Base-by-base conservation (phyloP, 176 grass and related monocot species). In the Zea luxurians region DNA sequence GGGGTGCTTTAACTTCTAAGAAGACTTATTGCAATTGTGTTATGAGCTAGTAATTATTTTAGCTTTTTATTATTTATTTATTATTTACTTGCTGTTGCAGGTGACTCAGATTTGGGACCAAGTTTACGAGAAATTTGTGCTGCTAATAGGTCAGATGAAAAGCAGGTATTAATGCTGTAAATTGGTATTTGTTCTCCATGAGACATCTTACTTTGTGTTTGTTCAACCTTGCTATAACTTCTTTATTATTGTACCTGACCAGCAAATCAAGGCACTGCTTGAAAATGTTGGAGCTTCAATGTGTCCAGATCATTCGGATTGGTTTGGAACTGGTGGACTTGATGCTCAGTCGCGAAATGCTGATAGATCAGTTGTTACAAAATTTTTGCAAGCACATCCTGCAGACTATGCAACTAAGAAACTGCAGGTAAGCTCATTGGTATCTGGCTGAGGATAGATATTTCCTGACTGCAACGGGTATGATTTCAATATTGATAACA, bases 211-310 rank as follows among this genome's bases (percentile, higher is more conserved):
- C 45, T 66, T 43, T 85, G 41, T 62, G 15, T 82, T 75, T 16
- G 18, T 53, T 68, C 49, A 70, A 65, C 7, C 36, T 59, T 82
- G 37, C 1, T 65, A 8, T 83, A 74, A 81, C 47, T 27, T 75
- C 21, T 78, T 54, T 65, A 57, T 80, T 68, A 66, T 38, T 83
- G 68, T 38, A 67, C 36, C 21, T 90, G 43, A 77, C n/a, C 55
- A 94, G 96, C 96, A 98, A 98, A 92, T 98, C 74, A 90, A 92
- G 88, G 89, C 89, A 64, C 89, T 98, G 80, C 72, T 98, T 80
- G 83, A 94, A 80, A 86, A 80, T 77, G 96, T 94, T 86, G 96
- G 96, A 55, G 72, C 89, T 87, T 94, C 96, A 61, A 94, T 98
- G 92, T 98, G 96, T 75, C 96, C 91, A 37, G 86, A 90, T 16